Evolutionary conservation across 2,329 filamentous ascomycete genomes (phyloP).

Genomic region (Calonectria honghensis): DNA sequence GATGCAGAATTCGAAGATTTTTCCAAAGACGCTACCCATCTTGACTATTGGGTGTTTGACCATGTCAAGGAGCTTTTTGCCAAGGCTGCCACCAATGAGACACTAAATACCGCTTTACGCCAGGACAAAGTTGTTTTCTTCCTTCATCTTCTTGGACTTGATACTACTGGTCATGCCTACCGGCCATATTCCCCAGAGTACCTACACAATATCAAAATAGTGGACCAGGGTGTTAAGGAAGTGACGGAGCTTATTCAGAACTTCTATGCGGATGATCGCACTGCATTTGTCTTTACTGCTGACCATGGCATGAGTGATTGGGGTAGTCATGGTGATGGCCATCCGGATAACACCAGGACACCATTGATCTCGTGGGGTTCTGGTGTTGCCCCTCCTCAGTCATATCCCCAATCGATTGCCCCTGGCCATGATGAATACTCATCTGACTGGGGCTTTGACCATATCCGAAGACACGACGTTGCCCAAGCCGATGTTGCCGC

Average conservation of each 20-base stretch:
- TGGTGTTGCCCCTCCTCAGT: slow-evolving; percentile 85
- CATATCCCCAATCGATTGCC: slow-evolving; percentile 73
- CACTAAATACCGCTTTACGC: slow-evolving; percentile 81
- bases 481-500: slow-evolving; percentile 95
- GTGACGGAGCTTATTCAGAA: slow-evolving; percentile 87
- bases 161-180: slow-evolving; percentile 90
- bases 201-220: slow-evolving; percentile 93
- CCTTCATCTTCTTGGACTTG: slow-evolving; percentile 91
- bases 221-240: slow-evolving; percentile 92
- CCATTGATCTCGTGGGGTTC: slow-evolving; percentile 96
- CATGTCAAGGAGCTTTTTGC: slow-evolving; percentile 91
- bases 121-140: slow-evolving; percentile 96
- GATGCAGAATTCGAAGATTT: slow-evolving; percentile 92
- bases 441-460: slow-evolving; percentile 88
- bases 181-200: slow-evolving; percentile 97
- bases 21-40: slow-evolving; percentile 84
- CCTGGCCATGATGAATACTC: slow-evolving; percentile 95
- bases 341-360: slow-evolving; percentile 97
- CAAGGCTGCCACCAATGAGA: slow-evolving; percentile 85
- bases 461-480: slow-evolving; percentile 91
- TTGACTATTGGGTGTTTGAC: slow-evolving; percentile 98
- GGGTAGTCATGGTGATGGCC: slow-evolving; percentile 98
- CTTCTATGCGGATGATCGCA: slow-evolving; percentile 90
- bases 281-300: slow-evolving; percentile 96
- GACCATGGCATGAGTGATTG: slow-evolving; percentile 99